Conservation (phyloP, 805 yeast species). For the Pichia eremophila region DNA sequence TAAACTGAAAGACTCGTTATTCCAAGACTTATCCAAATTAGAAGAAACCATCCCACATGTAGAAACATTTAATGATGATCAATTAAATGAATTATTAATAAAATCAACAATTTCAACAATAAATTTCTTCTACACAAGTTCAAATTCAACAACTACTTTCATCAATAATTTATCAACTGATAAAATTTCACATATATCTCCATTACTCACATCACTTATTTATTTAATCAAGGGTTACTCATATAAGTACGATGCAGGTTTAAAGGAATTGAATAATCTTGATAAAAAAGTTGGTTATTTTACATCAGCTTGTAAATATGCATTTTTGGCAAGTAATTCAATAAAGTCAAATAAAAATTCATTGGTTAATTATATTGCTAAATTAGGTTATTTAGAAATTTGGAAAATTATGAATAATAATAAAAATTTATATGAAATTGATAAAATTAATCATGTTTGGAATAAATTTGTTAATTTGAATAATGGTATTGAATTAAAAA, state of each 20-base stretch:
- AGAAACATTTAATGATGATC: neutral
- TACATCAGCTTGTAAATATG: conserved; percentile 13
- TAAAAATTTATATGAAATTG: conserved; percentile 8
- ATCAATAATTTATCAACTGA: neutral
- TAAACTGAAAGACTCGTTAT: conserved; percentile 13
- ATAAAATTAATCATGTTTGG: conserved; percentile 2
- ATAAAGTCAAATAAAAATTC: neutral
- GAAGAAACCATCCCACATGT: neutral
- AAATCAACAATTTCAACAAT: neutral
- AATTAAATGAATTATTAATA: neutral
- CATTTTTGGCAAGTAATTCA: conserved; percentile 3
- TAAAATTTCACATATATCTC: conserved; percentile 5
- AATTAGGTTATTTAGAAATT: conserved; percentile 11
- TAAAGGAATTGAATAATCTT: conserved; percentile 14
- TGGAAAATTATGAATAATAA: conserved; percentile 8
- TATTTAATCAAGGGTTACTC: conserved; percentile 17
- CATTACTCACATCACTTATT: conserved; percentile 19
- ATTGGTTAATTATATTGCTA: conserved; percentile 7
- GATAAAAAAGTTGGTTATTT: conserved; percentile 13
- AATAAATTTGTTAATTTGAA: neutral
- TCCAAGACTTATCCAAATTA: conserved; percentile 8
- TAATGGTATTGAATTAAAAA: neutral
- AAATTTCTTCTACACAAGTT: neutral
- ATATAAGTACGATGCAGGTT: conserved; percentile 3
- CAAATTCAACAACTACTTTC: too few relatives aligned